phyloP scores from a whole-genome alignment of 2,329 filamentous ascomycete species.

The Aspergillus luchuensis region DNA sequence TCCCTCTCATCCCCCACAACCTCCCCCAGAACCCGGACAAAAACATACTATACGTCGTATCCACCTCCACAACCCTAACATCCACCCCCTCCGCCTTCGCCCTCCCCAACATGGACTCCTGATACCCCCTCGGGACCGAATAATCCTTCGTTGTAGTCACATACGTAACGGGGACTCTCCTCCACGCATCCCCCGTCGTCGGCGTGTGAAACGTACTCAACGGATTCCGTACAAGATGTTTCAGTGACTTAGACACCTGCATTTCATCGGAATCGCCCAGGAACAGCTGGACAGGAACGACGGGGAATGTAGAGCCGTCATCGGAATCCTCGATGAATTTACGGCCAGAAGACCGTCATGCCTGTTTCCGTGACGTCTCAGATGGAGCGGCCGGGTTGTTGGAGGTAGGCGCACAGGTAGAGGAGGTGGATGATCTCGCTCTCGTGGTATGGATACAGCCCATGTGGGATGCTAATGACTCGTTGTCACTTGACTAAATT shows the following conservation, averaged over 20 bases:
- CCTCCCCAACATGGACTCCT: conserved; percentile 20
- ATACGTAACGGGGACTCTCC: conserved; percentile 18
- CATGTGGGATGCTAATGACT: too few relatives aligned
- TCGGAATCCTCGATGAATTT: not conserved
- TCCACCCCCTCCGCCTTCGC: conserved; percentile 9
- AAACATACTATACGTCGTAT: conserved; percentile 22
- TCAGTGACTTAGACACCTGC: not conserved
- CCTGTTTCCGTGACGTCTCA: conserved; percentile 11
- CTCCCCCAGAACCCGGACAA: conserved; percentile 15
- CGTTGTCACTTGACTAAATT: too few relatives aligned
- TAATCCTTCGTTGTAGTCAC: conserved; percentile 17
- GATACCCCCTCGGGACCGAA: conserved; percentile 13
- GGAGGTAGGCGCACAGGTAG: conserved; percentile 26
- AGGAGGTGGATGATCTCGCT: conserved; percentile 21
- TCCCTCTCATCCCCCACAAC: conserved; percentile 10
- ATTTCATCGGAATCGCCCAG: not conserved
- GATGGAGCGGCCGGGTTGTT: conserved; percentile 11
- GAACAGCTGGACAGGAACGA: conserved; percentile 7
- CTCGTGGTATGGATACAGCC: too few relatives aligned
- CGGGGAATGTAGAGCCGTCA: conserved; percentile 1
- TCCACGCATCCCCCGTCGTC: conserved; percentile 14
- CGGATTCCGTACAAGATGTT: conserved; percentile 8
- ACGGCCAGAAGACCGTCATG: conserved; percentile 14
- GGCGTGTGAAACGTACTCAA: not conserved
- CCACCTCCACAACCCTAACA: conserved; percentile 14